These are phyloP conservation scores for Colletotrichum phormii DNA, from an alignment of 2,329 filamentous ascomycete species.

Conservation along the genomic window DNA sequence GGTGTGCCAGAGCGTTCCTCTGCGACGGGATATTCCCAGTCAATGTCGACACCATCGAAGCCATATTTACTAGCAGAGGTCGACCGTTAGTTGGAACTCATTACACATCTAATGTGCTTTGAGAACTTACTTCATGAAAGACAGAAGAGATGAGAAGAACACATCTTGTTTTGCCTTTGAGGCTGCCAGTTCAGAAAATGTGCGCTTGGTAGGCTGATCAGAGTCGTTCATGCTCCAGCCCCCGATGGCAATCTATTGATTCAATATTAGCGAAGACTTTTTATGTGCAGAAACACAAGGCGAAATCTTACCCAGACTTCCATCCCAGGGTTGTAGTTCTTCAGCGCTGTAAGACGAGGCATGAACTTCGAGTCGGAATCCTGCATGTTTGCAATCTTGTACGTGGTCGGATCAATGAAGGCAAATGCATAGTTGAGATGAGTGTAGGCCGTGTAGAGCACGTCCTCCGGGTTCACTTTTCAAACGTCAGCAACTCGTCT, in stretches of 20 bases:
- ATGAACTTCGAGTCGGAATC: conserved; percentile 4
- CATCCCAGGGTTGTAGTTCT: too few relatives aligned
- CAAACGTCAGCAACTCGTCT: too few relatives aligned
- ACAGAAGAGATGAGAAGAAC: neutral
- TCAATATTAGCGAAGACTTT: too few relatives aligned
- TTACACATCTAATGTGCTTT: too few relatives aligned
- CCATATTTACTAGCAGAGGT: conserved; percentile 44
- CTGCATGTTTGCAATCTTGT: neutral
- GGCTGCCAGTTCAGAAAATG: too few relatives aligned
- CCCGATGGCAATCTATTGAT: too few relatives aligned
- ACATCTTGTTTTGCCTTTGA: too few relatives aligned
- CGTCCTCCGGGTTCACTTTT: neutral
- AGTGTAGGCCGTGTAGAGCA: conserved; percentile 39
- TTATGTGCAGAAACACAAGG: too few relatives aligned
- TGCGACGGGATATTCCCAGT: conserved; percentile 53
- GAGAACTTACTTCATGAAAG: neutral
- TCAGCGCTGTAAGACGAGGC: conserved; percentile 39
- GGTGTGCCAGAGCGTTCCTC: too few relatives aligned
- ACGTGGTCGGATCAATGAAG: conserved; percentile 37
- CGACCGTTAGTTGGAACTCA: neutral
- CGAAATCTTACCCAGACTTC: too few relatives aligned
- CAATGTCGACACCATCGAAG: conserved; percentile 58
- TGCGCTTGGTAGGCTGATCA: too few relatives aligned
- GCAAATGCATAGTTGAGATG: conserved; percentile 49
- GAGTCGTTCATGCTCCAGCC: too few relatives aligned